These are phyloP conservation scores for Omphalea diandra DNA, from an alignment of 441 rosid genomes.

Conservation along the genomic window DNA sequence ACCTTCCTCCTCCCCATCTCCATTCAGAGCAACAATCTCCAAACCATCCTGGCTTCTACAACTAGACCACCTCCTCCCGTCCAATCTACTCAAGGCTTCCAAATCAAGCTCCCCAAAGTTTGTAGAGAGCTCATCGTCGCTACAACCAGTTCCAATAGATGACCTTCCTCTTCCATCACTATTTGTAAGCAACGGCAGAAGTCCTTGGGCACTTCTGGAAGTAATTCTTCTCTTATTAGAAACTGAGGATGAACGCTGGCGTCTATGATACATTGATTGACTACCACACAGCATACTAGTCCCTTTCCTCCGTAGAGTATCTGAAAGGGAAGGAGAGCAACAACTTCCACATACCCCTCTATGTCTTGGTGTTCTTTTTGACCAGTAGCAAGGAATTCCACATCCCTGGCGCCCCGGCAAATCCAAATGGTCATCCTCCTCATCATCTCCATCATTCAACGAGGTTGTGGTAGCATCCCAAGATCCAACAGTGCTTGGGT, in stretches of 20 bases:
- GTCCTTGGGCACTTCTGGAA: conserved; percentile 67
- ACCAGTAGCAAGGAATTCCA: conserved; percentile 97
- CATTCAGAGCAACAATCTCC: conserved; percentile 57
- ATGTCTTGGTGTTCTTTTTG: conserved; percentile 73
- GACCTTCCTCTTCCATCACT: conserved; percentile 76
- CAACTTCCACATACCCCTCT: conserved; percentile 75
- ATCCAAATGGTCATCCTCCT: conserved; percentile 72
- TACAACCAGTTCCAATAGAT: conserved; percentile 66
- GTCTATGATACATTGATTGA: conserved; percentile 58
- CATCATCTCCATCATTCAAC: conserved; percentile 68
- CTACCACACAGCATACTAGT: conserved; percentile 80
- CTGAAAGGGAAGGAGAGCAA: conserved; percentile 91
- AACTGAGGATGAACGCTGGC: conserved; percentile 46
- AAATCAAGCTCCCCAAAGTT: conserved; percentile 91
- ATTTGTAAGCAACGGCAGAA: conserved; percentile 76
- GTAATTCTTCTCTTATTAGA: conserved; percentile 51
- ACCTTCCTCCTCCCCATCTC: conserved; percentile 71
- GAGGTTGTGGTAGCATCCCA: conserved; percentile 92
- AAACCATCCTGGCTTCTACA: conserved; percentile 83
- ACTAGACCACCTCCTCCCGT: conserved; percentile 97
- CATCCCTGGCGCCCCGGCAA: conserved; percentile 88
- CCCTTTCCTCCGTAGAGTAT: conserved; percentile 86
- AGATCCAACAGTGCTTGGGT: conserved; percentile 76
- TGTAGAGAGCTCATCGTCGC: conserved; percentile 93
- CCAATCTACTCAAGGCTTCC: conserved; percentile 96